phyloP scores from a whole-genome alignment of 1,284 basidiomycete species.

The Schizophyllum commune region DNA sequence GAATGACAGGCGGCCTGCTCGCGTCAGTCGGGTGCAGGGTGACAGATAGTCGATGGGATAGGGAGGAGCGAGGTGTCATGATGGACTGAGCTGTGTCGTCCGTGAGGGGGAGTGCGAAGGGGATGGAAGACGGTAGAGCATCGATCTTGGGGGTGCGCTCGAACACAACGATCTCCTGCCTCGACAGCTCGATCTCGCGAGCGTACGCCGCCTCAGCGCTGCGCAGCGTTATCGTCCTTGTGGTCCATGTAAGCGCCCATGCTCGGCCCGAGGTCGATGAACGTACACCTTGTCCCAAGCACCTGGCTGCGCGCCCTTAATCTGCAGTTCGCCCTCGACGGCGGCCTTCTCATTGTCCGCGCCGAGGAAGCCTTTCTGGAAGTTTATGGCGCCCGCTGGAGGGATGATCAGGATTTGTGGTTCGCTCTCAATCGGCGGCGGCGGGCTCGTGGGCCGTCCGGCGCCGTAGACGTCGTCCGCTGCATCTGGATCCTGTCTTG shows the following conservation, averaged over 20 bases:
- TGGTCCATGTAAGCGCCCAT: constrained; percentile 9
- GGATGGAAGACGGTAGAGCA: constrained; percentile 51
- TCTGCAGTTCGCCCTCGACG: constrained; percentile 74
- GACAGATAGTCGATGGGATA: constrained; percentile 60
- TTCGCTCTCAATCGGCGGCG: constrained; percentile 8
- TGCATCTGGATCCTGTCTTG: too few species aligned
- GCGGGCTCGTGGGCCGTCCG: too few species aligned
- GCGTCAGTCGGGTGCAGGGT: constrained; percentile 47
- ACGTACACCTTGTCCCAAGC: constrained; percentile 60
- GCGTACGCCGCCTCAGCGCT: constrained; percentile 58
- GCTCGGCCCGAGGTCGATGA: constrained; percentile 1
- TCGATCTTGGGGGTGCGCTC: constrained; percentile 15
- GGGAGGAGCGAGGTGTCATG: constrained; percentile 58
- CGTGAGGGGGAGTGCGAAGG: constrained; percentile 69
- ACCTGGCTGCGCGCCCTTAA: constrained; percentile 55
- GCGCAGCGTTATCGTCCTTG: constrained; percentile 56
- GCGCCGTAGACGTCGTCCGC: too few species aligned
- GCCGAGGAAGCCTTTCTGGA: constrained; percentile 75
- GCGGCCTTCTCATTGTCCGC: constrained; percentile 72
- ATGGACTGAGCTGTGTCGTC: constrained; percentile 72
- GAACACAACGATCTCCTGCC: constrained; percentile 45
- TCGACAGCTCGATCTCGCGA: constrained; percentile 56
- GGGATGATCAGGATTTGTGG: constrained; percentile 66
- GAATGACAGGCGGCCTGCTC: constrained; percentile 33
- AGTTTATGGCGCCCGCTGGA: constrained; percentile 54